Evolutionary conservation across 1,139 yeast genomes (phyloP).

Genomic region (Yamadazyma sp.): DNA sequence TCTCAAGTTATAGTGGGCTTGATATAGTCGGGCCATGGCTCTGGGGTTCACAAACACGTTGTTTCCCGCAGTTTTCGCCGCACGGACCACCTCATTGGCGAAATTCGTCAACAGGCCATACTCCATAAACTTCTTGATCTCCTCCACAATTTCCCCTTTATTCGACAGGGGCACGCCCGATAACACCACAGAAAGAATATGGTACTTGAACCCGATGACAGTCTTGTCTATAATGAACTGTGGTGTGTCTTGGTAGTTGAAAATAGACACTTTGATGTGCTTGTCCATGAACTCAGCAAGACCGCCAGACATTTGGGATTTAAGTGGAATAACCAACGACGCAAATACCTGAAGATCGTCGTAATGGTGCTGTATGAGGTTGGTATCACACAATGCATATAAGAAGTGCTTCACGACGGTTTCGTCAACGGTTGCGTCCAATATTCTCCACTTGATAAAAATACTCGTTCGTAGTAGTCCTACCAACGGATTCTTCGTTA

Average conservation of each 20-base stretch:
- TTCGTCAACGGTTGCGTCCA: not conserved
- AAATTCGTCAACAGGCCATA: slow-evolving; percentile 1
- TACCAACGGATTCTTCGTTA: slow-evolving; percentile 4
- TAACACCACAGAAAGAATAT: not conserved
- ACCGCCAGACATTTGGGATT: not conserved
- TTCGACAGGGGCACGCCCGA: not conserved
- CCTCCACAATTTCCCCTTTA: not conserved
- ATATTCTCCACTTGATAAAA: slow-evolving; percentile 6
- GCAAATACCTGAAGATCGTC: slow-evolving; percentile 1
- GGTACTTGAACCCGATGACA: slow-evolving; percentile 1
- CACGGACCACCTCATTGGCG: slow-evolving; percentile 1
- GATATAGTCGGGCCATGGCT: slow-evolving; percentile 5
- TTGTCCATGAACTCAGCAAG: not conserved
- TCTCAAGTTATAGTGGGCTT: slow-evolving; percentile 15
- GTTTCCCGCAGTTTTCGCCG: not conserved
- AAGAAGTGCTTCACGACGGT: slow-evolving; percentile 11
- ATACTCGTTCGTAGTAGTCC: slow-evolving; percentile 9
- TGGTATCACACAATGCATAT: slow-evolving; percentile 19
- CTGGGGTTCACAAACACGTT: not conserved
- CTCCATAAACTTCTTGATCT: not conserved
- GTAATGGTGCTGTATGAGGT: slow-evolving; percentile 14
- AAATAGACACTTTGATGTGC: slow-evolving; percentile 1
- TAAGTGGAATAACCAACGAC: not conserved
- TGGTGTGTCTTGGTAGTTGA: slow-evolving; percentile 1
- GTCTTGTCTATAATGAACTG: slow-evolving; percentile 1